phyloP scores from a whole-genome alignment of 169 alveolate species.

The Eimeria zaria region DNA sequence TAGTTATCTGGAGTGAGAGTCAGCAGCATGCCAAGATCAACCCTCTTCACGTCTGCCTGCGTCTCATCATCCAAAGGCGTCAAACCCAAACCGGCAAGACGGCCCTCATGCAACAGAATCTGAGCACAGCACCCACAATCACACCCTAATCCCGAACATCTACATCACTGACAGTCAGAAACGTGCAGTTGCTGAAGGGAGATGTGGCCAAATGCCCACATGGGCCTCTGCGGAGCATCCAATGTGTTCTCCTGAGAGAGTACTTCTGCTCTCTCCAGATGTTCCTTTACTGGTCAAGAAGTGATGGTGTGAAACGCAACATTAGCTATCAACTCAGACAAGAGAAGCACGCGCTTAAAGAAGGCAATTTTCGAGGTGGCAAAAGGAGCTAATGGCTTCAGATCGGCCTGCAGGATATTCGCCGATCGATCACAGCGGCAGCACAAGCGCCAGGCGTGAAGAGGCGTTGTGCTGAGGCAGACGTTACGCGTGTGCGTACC shows the following conservation, averaged over 20 bases:
- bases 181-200: background rate
- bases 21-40: conserved; percentile 50
- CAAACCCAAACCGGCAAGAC: conserved; percentile 56
- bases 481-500: background rate
- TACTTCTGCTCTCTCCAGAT: background rate
- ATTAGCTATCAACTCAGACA: background rate
- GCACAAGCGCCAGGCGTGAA: background rate
- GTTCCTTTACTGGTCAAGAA: background rate
- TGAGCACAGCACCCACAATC: background rate
- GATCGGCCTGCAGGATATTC: background rate
- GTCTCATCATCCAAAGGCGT: conserved; percentile 61
- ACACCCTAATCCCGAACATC: background rate
- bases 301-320: background rate
- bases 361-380: background rate
- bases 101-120: conserved; percentile 49
- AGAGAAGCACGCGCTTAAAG: background rate
- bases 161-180: background rate
- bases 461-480: background rate
- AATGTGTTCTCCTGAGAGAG: background rate
- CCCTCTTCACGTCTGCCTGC: background rate
- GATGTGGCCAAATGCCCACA: background rate
- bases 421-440: background rate
- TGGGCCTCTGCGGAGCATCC: background rate
- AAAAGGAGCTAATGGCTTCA: background rate
- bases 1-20: conserved; percentile 47